A percentile compares a stretch with the other conserved stretches of the same genome.
phyloP scores from a whole-genome alignment of 768 basidiomycete genomes.

The Lactarius vividus region DNA sequence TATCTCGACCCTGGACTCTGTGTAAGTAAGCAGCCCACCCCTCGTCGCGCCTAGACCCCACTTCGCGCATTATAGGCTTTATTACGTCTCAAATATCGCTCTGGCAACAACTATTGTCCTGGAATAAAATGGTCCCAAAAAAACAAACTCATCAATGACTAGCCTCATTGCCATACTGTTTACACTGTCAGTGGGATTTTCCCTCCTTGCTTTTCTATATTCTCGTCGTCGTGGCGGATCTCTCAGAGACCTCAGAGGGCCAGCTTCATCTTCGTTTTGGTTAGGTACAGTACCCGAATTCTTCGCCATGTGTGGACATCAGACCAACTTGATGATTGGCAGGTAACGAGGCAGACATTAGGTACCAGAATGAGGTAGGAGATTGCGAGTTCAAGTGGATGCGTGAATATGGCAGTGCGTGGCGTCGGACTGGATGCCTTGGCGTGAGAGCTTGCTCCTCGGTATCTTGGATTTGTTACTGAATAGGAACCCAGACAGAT shows the following conservation, averaged over 20 bases:
- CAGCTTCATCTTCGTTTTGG: background rate
- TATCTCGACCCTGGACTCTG: no score
- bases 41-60: no score
- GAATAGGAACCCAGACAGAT: constrained; percentile 17
- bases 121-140: background rate
- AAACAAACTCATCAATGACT: background rate
- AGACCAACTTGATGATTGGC: background rate
- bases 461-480: background rate
- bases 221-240: background rate
- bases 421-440: constrained; percentile 27
- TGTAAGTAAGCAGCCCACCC: no score
- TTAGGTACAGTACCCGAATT: background rate
- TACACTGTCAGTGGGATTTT: background rate
- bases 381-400: constrained; percentile 27
- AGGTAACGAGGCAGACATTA: background rate
- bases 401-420: constrained; percentile 28
- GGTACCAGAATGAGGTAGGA: constrained; percentile 26
- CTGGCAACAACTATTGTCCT: no score
- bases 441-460: constrained; percentile 24
- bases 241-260: background rate
- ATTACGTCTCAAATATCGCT: no score
- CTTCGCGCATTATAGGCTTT: no score
- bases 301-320: background rate
- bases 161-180: background rate
- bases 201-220: background rate